Evolutionary conservation across 2,329 filamentous ascomycete species (phyloP), one percentile per base, ranked within the genome.

Genomic region (Dothiorella sarmentorum): DNA sequence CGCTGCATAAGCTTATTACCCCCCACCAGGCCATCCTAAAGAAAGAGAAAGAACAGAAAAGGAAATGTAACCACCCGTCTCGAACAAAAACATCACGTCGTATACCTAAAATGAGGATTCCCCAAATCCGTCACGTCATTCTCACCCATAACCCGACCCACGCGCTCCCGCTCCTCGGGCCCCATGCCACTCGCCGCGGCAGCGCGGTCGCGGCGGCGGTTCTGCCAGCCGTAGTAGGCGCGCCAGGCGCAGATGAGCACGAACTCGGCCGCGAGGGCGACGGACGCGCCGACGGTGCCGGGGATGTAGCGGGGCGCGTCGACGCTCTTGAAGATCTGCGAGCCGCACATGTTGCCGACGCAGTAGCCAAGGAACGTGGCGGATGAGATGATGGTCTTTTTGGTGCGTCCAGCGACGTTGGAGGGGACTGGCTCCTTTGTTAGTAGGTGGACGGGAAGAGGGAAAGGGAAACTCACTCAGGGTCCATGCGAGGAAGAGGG

Each of bases 111-210:
- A 37, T 55, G 49, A 47, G 31, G 37, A 31, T 59, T 64, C 60
- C 77, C 77, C 10, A 84, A 80, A 55, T 80, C 79, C 13, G 85
- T 59, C 4, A 55, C 37, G 18, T 59, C 66, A 49, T 69, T 73
- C 0, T 82, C 82, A 3, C 73, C 75, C 44, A 85, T 75, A 44
- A 75, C 80, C 55, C 71, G 67, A 2, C 79, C 79, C 62, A 85
- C 65, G 40, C 64, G 68, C 65, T 73, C 67, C 2, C 83, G 75
- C 67, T 84, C 82, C 0, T 72, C 74, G 11, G 68, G 73, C 11
- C 72, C 71, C 11, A 83, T 65, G 0, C 72, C 70, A 15, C 38
- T 55, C 20, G 47, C 62, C 2, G 66, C 66, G 18, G 59, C 61
- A 27, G 44, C 59, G 11, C 47, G 26, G n/a, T 69, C 66, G 11